Conservation (phyloP, 179 eudicot genomes). For the Beta lomatogona region DNA sequence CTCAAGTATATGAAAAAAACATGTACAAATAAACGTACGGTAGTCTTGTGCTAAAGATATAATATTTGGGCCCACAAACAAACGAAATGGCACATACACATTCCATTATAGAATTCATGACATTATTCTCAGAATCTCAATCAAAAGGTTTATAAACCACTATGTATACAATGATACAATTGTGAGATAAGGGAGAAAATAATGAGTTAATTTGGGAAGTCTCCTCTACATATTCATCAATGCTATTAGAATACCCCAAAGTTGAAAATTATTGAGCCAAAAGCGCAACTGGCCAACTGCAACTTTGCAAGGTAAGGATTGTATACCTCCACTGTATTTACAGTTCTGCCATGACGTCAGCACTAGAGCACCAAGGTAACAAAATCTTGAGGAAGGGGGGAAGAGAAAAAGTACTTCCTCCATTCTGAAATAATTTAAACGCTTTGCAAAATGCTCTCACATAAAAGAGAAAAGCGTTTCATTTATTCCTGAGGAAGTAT, state of each 20-base stretch:
- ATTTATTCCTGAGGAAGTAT: not conserved
- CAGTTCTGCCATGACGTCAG: slow-evolving; percentile 43
- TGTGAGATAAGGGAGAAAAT: not conserved
- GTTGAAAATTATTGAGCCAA: slow-evolving; percentile 12
- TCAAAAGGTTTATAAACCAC: too few species aligned
- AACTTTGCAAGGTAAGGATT: slow-evolving; percentile 38
- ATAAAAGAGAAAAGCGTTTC: too few species aligned
- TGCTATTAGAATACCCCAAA: not conserved
- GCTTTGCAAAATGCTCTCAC: too few species aligned
- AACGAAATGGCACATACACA: too few species aligned
- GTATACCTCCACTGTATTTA: slow-evolving; percentile 50
- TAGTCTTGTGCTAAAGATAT: too few species aligned
- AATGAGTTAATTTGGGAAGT: not conserved
- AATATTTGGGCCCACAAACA: too few species aligned
- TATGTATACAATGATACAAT: not conserved
- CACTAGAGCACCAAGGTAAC: slow-evolving; percentile 30
- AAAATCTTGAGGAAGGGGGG: slow-evolving; percentile 2
- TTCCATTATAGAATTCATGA: too few species aligned
- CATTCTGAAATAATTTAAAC: too few species aligned
- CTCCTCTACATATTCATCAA: not conserved
- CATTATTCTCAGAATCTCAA: too few species aligned
- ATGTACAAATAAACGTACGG: too few species aligned
- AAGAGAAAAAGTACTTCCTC: slow-evolving; percentile 25
- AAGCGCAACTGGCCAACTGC: slow-evolving; percentile 6
- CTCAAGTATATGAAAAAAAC: not conserved